phyloP scores from a whole-genome alignment of 2,329 filamentous ascomycete species.

The Colletotrichum sojae region DNA sequence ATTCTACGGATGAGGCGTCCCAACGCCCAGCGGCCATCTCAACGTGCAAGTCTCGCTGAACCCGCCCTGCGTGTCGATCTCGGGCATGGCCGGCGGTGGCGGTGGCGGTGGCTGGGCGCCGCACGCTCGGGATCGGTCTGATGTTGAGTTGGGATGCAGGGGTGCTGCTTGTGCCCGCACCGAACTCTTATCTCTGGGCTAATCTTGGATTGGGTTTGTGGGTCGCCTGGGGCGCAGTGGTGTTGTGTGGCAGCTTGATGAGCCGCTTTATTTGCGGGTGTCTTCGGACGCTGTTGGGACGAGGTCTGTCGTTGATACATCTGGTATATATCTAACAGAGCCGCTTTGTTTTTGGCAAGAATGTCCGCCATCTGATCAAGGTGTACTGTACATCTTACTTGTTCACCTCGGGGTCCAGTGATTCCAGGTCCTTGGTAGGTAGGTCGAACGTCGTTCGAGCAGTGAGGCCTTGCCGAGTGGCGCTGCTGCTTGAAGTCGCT shows the following conservation, averaged over 20 bases:
- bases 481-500: too few relatives aligned
- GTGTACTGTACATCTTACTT: too few relatives aligned
- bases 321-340: too few relatives aligned
- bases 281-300: neutral
- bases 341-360: too few relatives aligned
- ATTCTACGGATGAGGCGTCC: too few relatives aligned
- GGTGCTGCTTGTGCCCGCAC: neutral
- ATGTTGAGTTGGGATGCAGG: neutral
- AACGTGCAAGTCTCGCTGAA: neutral
- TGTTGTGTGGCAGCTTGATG: neutral
- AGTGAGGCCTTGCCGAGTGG: too few relatives aligned
- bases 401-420: too few relatives aligned
- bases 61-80: neutral
- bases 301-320: neutral
- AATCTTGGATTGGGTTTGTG: neutral
- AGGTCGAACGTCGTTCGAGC: too few relatives aligned
- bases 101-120: neutral
- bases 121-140: neutral
- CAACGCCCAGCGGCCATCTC: neutral
- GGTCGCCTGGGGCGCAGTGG: too few relatives aligned
- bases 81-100: neutral
- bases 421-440: too few relatives aligned
- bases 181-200: neutral
- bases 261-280: neutral
- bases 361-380: too few relatives aligned